Evolutionary conservation across 306 rosid genomes (phyloP).

Genomic region (Casuarina cunninghamiana): DNA sequence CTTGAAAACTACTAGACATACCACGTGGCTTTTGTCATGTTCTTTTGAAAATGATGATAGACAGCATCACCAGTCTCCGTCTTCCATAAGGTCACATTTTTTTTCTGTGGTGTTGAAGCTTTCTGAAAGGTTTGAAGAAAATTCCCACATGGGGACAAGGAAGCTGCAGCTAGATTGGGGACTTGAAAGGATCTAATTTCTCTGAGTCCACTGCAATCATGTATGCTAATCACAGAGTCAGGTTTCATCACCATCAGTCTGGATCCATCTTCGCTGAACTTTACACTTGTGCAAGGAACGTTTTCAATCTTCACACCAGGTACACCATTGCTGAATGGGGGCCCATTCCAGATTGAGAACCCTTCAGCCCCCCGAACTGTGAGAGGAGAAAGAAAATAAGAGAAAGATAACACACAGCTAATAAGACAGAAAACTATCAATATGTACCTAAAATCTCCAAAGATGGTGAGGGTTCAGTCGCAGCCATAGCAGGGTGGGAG

Average conservation of each 20-base stretch:
- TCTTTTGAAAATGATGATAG: slow-evolving; percentile 74
- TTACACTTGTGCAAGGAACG: slow-evolving; percentile 51
- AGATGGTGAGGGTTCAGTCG: slow-evolving; percentile 43
- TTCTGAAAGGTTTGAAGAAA: slow-evolving; percentile 77
- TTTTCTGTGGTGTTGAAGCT: slow-evolving; percentile 64
- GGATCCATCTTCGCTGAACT: slow-evolving; percentile 78
- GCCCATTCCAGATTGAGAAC: slow-evolving; percentile 81
- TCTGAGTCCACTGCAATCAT: slow-evolving; percentile 50
- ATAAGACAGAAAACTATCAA: slow-evolving; percentile 3
- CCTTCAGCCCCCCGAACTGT: slow-evolving; percentile 77
- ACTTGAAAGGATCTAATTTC: slow-evolving; percentile 71
- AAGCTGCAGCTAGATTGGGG: slow-evolving; percentile 55
- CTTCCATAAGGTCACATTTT: slow-evolving; percentile 73
- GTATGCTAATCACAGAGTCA: slow-evolving; percentile 44
- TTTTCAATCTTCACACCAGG: slow-evolving; percentile 67
- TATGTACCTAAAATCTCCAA: slow-evolving; percentile 72
- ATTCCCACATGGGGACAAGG: slow-evolving; percentile 73
- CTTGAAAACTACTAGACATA: slow-evolving; percentile 21
- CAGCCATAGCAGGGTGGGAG: slow-evolving; percentile 52
- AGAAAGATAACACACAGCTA: background rate
- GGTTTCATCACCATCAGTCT: slow-evolving; percentile 64
- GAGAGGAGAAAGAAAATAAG: slow-evolving; percentile 12
- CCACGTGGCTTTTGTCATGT: slow-evolving; percentile 69
- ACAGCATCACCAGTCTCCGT: slow-evolving; percentile 55
- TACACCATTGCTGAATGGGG: slow-evolving; percentile 59